Evolutionary conservation across 2,329 filamentous ascomycete species (phyloP).

Genomic region (Boeremia exigua): DNA sequence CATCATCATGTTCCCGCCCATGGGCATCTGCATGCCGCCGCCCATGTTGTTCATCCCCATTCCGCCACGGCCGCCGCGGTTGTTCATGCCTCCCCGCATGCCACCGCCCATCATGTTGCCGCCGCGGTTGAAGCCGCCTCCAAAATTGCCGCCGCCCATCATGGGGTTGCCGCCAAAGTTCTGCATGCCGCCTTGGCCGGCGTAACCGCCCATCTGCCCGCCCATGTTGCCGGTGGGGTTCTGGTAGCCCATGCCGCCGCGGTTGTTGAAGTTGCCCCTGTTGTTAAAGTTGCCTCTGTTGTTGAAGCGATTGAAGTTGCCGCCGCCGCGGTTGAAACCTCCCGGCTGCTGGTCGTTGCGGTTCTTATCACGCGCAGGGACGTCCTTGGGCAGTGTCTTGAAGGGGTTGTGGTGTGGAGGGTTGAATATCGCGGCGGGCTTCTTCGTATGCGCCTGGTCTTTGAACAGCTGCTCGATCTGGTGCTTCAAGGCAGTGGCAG

Average conservation of each 20-base stretch:
- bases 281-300: slow-evolving; percentile 44
- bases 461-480: slow-evolving; percentile 72
- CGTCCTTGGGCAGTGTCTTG: slow-evolving; percentile 88
- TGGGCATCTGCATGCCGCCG: slow-evolving; percentile 41
- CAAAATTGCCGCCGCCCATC: slow-evolving; percentile 46
- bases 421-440: slow-evolving; percentile 74
- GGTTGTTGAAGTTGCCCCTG: slow-evolving; percentile 41
- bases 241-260: slow-evolving; percentile 22
- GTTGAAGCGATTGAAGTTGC: slow-evolving; percentile 37
- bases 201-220: slow-evolving; percentile 55
- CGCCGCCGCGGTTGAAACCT: slow-evolving; percentile 51
- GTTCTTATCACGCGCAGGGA: slow-evolving; percentile 73
- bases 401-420: slow-evolving; percentile 83
- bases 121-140: slow-evolving; percentile 52
- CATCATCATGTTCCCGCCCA: slow-evolving; percentile 56
- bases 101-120: slow-evolving; percentile 46
- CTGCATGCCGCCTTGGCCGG: slow-evolving; percentile 49
- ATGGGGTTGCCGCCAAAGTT: slow-evolving; percentile 53
- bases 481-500: slow-evolving; percentile 83
- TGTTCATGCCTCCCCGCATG: slow-evolving; percentile 57
- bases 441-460: slow-evolving; percentile 66
- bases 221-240: slow-evolving; percentile 42
- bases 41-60: slow-evolving; percentile 49
- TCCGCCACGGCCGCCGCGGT: slow-evolving; percentile 43
- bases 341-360: slow-evolving; percentile 59